phyloP scores from a whole-genome alignment of 1,284 basidiomycete genomes.

The Moniliophthora roreri region DNA sequence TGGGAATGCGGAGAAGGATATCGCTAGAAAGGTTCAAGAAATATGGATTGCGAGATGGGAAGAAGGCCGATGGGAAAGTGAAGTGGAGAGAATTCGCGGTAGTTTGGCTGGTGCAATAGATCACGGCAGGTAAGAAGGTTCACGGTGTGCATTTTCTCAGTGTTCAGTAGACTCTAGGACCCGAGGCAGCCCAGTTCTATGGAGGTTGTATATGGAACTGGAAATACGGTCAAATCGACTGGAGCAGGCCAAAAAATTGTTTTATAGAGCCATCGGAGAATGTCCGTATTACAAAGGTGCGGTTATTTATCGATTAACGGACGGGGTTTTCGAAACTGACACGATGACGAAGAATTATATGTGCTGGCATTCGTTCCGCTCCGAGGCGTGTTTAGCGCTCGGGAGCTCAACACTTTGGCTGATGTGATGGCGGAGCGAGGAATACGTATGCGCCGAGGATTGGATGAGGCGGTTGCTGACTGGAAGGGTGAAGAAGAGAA shows the following conservation, averaged over 20 bases:
- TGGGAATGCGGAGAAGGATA: conserved; percentile 45
- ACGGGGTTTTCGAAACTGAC: conserved; percentile 6
- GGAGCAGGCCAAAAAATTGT: conserved; percentile 70
- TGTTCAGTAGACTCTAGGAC: conserved; percentile 46
- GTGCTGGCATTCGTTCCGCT: conserved; percentile 81
- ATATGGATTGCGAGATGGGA: conserved; percentile 82
- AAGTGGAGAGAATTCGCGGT: conserved; percentile 68
- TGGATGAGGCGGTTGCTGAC: conserved; percentile 62
- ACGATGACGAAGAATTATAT: conserved; percentile 68
- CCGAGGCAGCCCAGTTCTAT: conserved; percentile 65
- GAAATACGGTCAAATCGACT: conserved; percentile 68
- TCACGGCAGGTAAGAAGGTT: conserved; percentile 54
- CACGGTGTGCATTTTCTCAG: conserved; percentile 4
- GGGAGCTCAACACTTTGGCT: conserved; percentile 69
- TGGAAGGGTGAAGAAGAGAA: conserved; percentile 33
- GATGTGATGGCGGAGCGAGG: conserved; percentile 85
- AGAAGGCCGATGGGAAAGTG: conserved; percentile 62
- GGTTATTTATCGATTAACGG: conserved; percentile 13
- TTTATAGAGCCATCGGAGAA: conserved; percentile 81
- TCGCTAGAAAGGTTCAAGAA: conserved; percentile 60
- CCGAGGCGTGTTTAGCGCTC: conserved; percentile 61
- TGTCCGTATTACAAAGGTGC: conserved; percentile 81
- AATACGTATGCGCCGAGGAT: conserved; percentile 64
- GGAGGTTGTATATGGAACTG: conserved; percentile 83
- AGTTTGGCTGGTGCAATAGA: conserved; percentile 62